A percentile compares a stretch with the other conserved stretches of the same genome.
phyloP scores from a whole-genome alignment of 768 basidiomycete species.

The Antrodiella citrinella region DNA sequence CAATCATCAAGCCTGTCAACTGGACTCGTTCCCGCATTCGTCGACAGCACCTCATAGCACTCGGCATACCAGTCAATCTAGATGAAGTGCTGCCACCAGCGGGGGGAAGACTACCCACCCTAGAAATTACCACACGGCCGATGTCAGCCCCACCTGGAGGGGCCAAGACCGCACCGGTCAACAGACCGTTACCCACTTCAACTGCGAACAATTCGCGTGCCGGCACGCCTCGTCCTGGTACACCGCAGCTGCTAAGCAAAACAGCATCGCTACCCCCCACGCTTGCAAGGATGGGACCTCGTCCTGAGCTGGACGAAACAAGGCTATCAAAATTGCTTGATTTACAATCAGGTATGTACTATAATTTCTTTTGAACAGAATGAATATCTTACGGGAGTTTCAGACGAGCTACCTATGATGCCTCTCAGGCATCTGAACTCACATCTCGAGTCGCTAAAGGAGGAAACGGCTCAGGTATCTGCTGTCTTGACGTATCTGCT shows the following conservation, averaged over 20 bases:
- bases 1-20: slow-evolving; percentile 77
- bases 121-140: slow-evolving; percentile 79
- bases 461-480: slow-evolving; percentile 70
- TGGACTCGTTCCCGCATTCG: slow-evolving; percentile 92
- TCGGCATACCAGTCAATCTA: slow-evolving; percentile 91
- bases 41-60: slow-evolving; percentile 80
- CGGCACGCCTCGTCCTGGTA: slow-evolving; percentile 38
- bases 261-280: slow-evolving; percentile 22
- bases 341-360: slow-evolving; percentile 52
- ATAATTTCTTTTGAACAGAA: neutral
- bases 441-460: slow-evolving; percentile 57
- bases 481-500: slow-evolving; percentile 71
- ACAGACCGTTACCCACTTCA: slow-evolving; percentile 23
- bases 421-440: slow-evolving; percentile 61
- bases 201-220: slow-evolving; percentile 42
- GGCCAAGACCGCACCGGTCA: slow-evolving; percentile 32
- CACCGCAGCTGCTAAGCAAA: slow-evolving; percentile 34
- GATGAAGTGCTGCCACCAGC: slow-evolving; percentile 80
- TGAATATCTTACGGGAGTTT: slow-evolving; percentile 1
- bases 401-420: slow-evolving; percentile 68
- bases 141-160: slow-evolving; percentile 68
- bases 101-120: slow-evolving; percentile 62
- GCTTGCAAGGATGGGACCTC: slow-evolving; percentile 58
- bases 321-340: slow-evolving; percentile 62
- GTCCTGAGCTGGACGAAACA: slow-evolving; percentile 62